Base-by-base conservation (phyloP, 1,284 basidiomycete species). In the Pseudozyma flocculosa region DNA sequence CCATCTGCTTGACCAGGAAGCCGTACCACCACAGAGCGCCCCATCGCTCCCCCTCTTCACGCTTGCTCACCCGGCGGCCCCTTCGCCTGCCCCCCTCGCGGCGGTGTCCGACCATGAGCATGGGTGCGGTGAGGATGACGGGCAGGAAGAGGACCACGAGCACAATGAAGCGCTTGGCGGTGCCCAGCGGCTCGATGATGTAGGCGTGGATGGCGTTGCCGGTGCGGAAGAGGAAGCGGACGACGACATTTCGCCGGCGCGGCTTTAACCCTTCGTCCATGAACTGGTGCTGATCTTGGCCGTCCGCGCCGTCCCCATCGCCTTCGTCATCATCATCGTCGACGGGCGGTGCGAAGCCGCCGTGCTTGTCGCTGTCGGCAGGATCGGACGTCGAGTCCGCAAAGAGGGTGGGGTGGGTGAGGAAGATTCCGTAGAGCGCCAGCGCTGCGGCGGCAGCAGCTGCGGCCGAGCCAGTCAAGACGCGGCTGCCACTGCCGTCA, bases 1-100 rank as follows among this genome's bases (percentile, higher is more conserved):
- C 87, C 93, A 98, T 97, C 77, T 88, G 88, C 49, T 82, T 81
- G 15, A 94, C 92, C 9, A 99, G 82, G 56, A 92, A 84, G 18
- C 84, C 84, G 78, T 96, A 98, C 95, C 95, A 99, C 92, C 90
- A 95, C 22, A 72, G 48, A 4, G 75, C 73, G 15, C 75, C 75
- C 64, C 70, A 73, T 17, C 75, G 55, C 22, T 71, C 62, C 18
- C 73, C 71, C 15, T 70, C 57, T 36, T 61, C 52, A 26, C 56
- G 47, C 36, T 57, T 68, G 42, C 52, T 32, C 13, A 62, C 58
- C 32, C 63, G 65, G 21, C 68, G 37, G 14, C 59, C 61, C 2
- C 53, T 57, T 45, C 50, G 58, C 21, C 50, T 41, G 19, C 71
- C 70, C 18, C 60, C 61, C n/a, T 73, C 61, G 32, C 70, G 26